phyloP scores from a whole-genome alignment of 164 flowering plant genomes.

The Tinospora cordifolia region DNA sequence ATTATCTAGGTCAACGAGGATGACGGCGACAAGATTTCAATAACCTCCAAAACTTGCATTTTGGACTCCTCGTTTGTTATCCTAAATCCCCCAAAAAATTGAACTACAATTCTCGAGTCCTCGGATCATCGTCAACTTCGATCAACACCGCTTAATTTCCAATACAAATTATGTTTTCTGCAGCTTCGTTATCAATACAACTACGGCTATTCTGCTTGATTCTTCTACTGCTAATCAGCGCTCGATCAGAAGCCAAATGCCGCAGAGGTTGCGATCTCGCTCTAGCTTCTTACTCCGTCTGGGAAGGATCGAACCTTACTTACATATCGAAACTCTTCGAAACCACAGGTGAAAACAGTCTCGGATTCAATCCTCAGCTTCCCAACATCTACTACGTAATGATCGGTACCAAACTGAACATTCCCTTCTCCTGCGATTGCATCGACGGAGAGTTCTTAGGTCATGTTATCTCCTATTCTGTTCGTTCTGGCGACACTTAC shows the following conservation, averaged over 20 bases:
- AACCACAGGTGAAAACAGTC: neutral
- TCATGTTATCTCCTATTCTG: too few relatives aligned
- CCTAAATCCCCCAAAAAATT: too few relatives aligned
- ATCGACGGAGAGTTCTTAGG: slow-evolving; percentile 19
- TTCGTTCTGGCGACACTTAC: too few relatives aligned
- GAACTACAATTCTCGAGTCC: too few relatives aligned
- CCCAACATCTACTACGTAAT: slow-evolving; percentile 17
- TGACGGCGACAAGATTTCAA: too few relatives aligned
- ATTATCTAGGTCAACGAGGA: too few relatives aligned
- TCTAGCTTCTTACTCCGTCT: slow-evolving; percentile 21
- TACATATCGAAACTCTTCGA: slow-evolving; percentile 16
- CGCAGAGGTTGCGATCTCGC: slow-evolving; percentile 16
- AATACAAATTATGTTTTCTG: neutral
- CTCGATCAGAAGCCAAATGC: slow-evolving; percentile 9
- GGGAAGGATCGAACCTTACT: slow-evolving; percentile 11
- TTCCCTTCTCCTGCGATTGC: slow-evolving; percentile 42
- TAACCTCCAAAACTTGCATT: too few relatives aligned
- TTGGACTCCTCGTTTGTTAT: too few relatives aligned
- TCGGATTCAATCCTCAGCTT: slow-evolving; percentile 24
- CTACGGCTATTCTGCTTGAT: too few relatives aligned
- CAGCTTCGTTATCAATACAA: neutral
- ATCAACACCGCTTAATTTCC: too few relatives aligned
- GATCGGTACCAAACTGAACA: slow-evolving; percentile 17
- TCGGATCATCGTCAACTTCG: too few relatives aligned
- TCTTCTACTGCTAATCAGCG: neutral